Evolutionary conservation across 148 eudicot species (phyloP), one percentile per base, ranked within the genome.

Genomic region (Rhododendron williamsianum): DNA sequence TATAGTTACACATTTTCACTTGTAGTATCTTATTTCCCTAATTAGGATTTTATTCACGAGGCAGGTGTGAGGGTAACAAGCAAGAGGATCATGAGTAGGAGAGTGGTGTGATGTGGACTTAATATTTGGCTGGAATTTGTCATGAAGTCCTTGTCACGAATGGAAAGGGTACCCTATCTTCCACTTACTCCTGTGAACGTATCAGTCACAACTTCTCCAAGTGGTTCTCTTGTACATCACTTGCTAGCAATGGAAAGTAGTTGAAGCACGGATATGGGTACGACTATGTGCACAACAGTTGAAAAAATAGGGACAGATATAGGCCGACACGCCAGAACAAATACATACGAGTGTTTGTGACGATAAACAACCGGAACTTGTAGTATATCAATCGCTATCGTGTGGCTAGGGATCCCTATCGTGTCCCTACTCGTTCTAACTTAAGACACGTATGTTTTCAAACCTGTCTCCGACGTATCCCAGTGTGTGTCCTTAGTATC

Each of bases 211-310:
- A 71, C 78, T 46, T 71, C 33, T 45, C 33, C 84, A 45, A 82
- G 84, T 82, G 60, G 78, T 67, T 82, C 77, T 82, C 77, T 52
- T 67, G 15, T 38, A 27, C 78, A 83, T 60, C 43, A 71, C 76
- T 71, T 71, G 76, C 76, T 33, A 30, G 5, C 65, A 58, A 54
- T 58, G 19, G 5, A 19, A 58, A 58, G 65, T 58, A 19, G 65
- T 21, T 58, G 21, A 58, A 58, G 65, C n/a, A 58, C 60, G 60
- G 60, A 58, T 15, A 21, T 58, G 60, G 6, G 25, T 58, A 21
- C 7, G 25, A 58, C n/a, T 58, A 58, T 58, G 65, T 1, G 25
- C 21, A 58, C 25, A 21, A 5, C 23, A 56, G n/a, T 56, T 19
- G 63, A 56, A 18, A 56, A 56, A 58, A 58, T 58, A 51, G 54